Evolutionary conservation across 495 filamentous ascomycete genomes (phyloP), one percentile per base, ranked within the genome.

Genomic region (Astrothelium subdiscretum): DNA sequence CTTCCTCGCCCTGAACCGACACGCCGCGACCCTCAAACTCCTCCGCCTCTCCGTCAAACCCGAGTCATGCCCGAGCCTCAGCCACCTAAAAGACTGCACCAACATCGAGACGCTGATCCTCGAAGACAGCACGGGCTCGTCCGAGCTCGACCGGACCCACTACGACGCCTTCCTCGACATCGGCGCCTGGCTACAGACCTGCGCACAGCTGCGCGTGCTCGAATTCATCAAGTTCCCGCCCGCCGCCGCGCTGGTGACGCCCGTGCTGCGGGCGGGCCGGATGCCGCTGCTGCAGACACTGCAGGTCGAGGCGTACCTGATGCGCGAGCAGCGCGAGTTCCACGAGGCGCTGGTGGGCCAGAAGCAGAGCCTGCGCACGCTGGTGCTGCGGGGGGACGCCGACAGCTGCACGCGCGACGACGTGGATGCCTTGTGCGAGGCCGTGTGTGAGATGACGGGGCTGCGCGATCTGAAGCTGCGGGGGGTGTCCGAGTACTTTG

Each of bases 1-100:
- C 4, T 81, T 87, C 44, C 70, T 76, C 44, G 82, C 84, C 2
- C 63, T 92, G n/a, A 78, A 75, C 57, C 66, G 68, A 24, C 88
- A 91, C 67, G 67, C 78, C 2, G 59, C 73, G 15, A 83, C 85
- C 11, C 72, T 92, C 24, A 79, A 73, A 54, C 73, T 74, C 20
- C 74, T 91, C 15, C 74, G 77, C 62, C 72, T 90, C 2, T 78
- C 75, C 57, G 74, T 90, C 22, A 67, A 68, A 5, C 71, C 74
- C 20, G 68, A 78, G 2, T 72, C 78, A 18, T 77, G 86, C 32
- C 71, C 72, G 15, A 72, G 75, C 2, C 66, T 87, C 1, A 69
- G 70, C n/a, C 65, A 75, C 1, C 69, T 91, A 31, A 68, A 76
- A 61, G 70, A 65, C 8, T 85, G 83, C 62, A 81, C 77, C 5